These are phyloP conservation scores for Solanum infundibuliforme DNA, from an alignment of 257 asterid genomes.

Conservation along the genomic window DNA sequence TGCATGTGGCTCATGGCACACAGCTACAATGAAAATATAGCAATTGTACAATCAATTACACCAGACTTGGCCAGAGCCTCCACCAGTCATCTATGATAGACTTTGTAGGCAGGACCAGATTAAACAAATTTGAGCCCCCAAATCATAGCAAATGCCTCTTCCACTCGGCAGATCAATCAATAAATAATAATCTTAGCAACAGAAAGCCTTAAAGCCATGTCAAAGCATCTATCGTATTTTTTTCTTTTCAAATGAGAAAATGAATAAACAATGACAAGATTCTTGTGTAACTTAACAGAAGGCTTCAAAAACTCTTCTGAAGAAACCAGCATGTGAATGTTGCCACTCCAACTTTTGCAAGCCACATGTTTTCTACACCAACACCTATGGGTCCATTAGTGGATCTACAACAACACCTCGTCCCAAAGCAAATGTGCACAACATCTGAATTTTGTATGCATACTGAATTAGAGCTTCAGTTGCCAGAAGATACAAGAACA, in stretches of 20 bases:
- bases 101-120: not conserved
- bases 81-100: not conserved
- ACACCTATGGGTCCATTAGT: not conserved
- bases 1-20: not conserved
- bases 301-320: not conserved
- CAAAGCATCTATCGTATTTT: constrained; percentile 17
- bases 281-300: constrained; percentile 2
- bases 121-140: not conserved
- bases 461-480: constrained; percentile 10
- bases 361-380: not conserved
- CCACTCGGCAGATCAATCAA: constrained; percentile 10
- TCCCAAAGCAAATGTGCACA: not conserved
- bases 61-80: not conserved
- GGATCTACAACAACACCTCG: not conserved
- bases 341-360: not conserved
- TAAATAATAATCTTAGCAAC: constrained; percentile 4
- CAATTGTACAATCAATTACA: not conserved
- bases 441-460: not conserved
- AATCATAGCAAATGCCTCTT: not conserved
- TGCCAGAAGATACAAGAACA: constrained; percentile 74
- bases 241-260: constrained; percentile 3
- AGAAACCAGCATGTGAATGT: constrained; percentile 1
- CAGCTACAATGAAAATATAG: not conserved
- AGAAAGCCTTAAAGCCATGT: constrained; percentile 24
- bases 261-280: constrained; percentile 15